Evolutionary conservation across 352 stramenopile species (phyloP).

Genomic region (Phytophthora capsici): DNA sequence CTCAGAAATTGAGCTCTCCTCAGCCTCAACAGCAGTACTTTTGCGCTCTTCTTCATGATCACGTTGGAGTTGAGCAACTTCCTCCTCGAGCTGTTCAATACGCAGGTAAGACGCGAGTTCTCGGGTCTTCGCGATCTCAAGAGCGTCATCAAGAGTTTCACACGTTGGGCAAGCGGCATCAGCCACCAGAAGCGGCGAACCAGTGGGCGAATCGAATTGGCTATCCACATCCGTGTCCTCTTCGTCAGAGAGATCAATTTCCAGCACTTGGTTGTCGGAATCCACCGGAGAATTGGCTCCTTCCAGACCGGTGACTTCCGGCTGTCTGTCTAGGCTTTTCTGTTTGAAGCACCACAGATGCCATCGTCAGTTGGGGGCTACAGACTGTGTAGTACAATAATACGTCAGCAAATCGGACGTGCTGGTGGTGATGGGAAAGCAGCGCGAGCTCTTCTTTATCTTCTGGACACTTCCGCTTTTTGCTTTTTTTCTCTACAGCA

Average conservation of each 20-base stretch:
- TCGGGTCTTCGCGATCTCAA: conserved; percentile 35
- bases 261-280: conserved; percentile 31
- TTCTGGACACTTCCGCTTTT: too few species aligned
- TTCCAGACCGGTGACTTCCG: conserved; percentile 41
- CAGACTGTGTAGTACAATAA: too few species aligned
- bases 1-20: neutral
- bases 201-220: conserved; percentile 26
- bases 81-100: conserved; percentile 45
- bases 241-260: conserved; percentile 37
- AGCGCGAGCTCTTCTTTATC: too few species aligned
- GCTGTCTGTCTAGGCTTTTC: conserved; percentile 27
- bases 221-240: conserved; percentile 32
- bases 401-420: too few species aligned
- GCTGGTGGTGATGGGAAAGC: too few species aligned
- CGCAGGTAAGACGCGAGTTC: conserved; percentile 37
- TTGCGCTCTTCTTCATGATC: conserved; percentile 13
- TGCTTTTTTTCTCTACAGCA: too few species aligned
- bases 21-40: conserved; percentile 2
- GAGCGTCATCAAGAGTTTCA: conserved; percentile 39
- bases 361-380: too few species aligned
- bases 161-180: conserved; percentile 33
- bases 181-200: conserved; percentile 25
- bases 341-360: too few species aligned
- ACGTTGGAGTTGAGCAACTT: conserved; percentile 24
- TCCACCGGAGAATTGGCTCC: conserved; percentile 26